Base-by-base conservation (phyloP, 2,329 filamentous ascomycete species). In the Aspergillus viridinutans region DNA sequence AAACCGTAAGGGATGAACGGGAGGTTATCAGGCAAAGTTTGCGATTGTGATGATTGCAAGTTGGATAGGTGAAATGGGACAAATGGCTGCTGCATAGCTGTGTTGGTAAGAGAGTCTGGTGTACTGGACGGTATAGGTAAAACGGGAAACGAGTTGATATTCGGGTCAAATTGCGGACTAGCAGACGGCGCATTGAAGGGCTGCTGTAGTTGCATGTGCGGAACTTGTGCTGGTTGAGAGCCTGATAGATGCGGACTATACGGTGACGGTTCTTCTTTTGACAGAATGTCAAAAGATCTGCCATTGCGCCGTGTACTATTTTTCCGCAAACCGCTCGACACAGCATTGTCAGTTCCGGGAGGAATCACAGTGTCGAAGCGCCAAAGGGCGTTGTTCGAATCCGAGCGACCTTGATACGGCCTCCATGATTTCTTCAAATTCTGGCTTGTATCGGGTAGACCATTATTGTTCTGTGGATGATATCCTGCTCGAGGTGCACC, bases 321-420 rank as follows among this genome's bases (percentile, higher is more conserved):
- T 40, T 29, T 45, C 26, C 45, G 53, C 12, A 29, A 32, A 25
- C 48, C 25, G 10, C 21, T 28, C 35, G 53, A 21, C 23, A 47
- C 38, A 35, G 32, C 35, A 26, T 50, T 57, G 4, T 52, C 52
- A n/a, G 54, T 35, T 20, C 32, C 25, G 21, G 49, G 17, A 4
- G 49, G 23, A 17, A 38, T 17, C 23, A 20, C 8, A n/a, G 14
- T 57, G 42, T 25, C 28, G n/a, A 51, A 26, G 29, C 53, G 47
- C 10, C 54, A 49, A 45, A 51, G 42, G 9, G 54, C 45, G n/a
- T 51, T 49, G 21, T 61, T 64, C 7, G 57, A 49, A 29, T 55
- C 58, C 63, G 63, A 64, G 29, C 64, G 63, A 49, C 55, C 59
- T 35, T 49, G 53, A 48, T 63, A 63, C 2, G 64, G 63, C 32